These are phyloP conservation scores for Dionaea muscipula DNA, from an alignment of 179 eudicot species.

Conservation along the genomic window DNA sequence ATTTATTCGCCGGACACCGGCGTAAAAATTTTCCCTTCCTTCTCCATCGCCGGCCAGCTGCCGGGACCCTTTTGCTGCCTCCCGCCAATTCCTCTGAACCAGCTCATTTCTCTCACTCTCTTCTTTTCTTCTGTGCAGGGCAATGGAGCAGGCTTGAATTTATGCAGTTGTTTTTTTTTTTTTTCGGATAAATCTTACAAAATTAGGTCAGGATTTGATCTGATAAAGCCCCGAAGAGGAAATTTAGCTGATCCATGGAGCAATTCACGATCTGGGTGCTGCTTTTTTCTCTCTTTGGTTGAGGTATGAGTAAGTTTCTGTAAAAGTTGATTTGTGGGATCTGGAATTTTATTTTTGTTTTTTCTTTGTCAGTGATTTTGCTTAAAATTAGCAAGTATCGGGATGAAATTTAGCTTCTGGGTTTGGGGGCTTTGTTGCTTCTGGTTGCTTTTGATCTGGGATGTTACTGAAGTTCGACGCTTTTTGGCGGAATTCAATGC, in stretches of 20 bases:
- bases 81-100: too few species aligned
- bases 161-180: background rate
- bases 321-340: background rate
- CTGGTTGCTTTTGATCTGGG: background rate
- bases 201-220: constrained; percentile 1
- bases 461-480: background rate
- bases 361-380: background rate
- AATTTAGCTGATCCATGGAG: background rate
- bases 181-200: background rate
- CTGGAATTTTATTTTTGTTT: background rate
- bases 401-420: background rate
- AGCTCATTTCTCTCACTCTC: too few species aligned
- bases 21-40: too few species aligned
- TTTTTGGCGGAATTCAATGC: background rate
- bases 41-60: too few species aligned
- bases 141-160: background rate
- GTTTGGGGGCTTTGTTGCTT: background rate
- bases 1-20: too few species aligned
- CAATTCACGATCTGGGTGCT: background rate
- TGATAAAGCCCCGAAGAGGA: background rate
- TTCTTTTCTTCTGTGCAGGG: background rate
- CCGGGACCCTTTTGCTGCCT: too few species aligned
- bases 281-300: background rate
- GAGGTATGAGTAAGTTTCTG: background rate
- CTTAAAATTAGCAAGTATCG: background rate